Evolutionary conservation across 2,329 filamentous ascomycete species (phyloP).

Genomic region (Aspergillus sp.): DNA sequence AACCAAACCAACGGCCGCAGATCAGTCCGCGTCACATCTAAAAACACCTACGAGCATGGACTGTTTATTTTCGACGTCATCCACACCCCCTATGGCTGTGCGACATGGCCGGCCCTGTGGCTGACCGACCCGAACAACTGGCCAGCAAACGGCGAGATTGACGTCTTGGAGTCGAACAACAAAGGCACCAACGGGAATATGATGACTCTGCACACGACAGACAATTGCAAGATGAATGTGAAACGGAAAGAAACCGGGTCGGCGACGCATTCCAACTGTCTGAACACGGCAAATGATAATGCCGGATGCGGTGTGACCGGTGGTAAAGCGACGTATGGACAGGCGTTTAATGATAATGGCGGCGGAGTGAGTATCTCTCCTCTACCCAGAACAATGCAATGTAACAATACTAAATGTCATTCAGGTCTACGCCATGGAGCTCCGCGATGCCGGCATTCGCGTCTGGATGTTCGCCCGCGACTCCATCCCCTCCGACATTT

Average conservation of each 20-base stretch:
- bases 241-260: constrained; percentile 51
- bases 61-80: constrained; percentile 65
- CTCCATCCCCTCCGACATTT: constrained; percentile 51
- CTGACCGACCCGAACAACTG: constrained; percentile 57
- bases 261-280: constrained; percentile 43
- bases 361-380: constrained; percentile 44
- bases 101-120: constrained; percentile 64
- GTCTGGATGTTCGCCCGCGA: constrained; percentile 56
- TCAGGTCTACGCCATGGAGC: constrained; percentile 56
- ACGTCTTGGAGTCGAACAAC: constrained; percentile 58
- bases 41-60: constrained; percentile 55
- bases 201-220: constrained; percentile 57
- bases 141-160: constrained; percentile 62
- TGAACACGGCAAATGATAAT: constrained; percentile 49
- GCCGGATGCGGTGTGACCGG: constrained; percentile 54
- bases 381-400: neutral
- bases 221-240: constrained; percentile 50
- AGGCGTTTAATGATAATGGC: constrained; percentile 47
- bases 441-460: constrained; percentile 57
- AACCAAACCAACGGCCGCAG: constrained; percentile 57
- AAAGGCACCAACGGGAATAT: constrained; percentile 51
- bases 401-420: neutral
- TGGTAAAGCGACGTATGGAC: constrained; percentile 44
- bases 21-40: constrained; percentile 61
- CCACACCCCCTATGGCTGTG: constrained; percentile 61